Evolutionary conservation across 257 asterid species (phyloP).

Genomic region (Cruciata laevipes): DNA sequence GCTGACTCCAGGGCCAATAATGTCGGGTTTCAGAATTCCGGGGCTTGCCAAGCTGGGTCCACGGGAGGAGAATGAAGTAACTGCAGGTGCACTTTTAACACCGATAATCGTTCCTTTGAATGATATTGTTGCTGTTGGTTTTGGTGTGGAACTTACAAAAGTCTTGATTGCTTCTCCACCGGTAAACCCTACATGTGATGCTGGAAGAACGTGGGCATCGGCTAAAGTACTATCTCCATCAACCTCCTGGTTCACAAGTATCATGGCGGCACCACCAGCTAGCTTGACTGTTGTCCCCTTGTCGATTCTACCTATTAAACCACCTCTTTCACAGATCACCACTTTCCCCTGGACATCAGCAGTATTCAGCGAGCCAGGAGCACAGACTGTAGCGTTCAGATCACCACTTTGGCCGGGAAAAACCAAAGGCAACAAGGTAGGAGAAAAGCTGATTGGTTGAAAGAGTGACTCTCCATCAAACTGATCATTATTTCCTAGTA

Average conservation of each 20-base stretch:
- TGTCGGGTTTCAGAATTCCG: conserved; percentile 23
- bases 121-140: conserved; percentile 21
- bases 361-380: conserved; percentile 6
- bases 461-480: conserved; percentile 19
- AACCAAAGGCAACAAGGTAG: conserved; percentile 17
- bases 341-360: conserved; percentile 21
- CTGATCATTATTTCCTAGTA: conserved; percentile 17
- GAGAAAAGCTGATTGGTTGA: conserved; percentile 19
- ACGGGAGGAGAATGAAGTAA: conserved; percentile 24
- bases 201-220: conserved; percentile 22
- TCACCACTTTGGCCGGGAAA: conserved; percentile 13
- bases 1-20: conserved; percentile 26
- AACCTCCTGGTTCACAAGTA: conserved; percentile 15
- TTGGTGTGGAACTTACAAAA: conserved; percentile 19
- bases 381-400: conserved; percentile 3
- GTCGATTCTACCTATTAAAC: conserved; percentile 2
- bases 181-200: conserved; percentile 16
- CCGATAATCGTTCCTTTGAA: conserved; percentile 27
- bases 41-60: conserved; percentile 13
- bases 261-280: conserved; percentile 30
- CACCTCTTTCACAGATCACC: conserved; percentile 22
- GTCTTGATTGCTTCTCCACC: conserved; percentile 20
- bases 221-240: conserved; percentile 21
- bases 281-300: conserved; percentile 21
- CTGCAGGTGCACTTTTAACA: conserved; percentile 20